These are phyloP conservation scores for Nakazawaea ernobii DNA, from an alignment of 805 yeast species.

Conservation along the genomic window DNA sequence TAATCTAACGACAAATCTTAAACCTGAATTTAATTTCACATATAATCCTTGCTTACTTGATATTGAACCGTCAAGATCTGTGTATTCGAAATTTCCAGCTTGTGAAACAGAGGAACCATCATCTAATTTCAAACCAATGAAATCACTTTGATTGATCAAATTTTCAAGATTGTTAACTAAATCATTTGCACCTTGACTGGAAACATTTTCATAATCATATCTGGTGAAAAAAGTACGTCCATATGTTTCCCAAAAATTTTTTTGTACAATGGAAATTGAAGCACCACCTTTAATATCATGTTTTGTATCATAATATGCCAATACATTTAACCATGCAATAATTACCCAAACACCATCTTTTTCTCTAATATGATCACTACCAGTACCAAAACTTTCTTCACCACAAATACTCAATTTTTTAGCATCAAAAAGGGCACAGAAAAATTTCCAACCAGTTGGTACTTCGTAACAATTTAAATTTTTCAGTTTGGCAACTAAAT, in stretches of 20 bases:
- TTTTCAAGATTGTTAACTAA: constrained; percentile 51
- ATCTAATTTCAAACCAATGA: constrained; percentile 49
- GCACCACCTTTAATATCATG: constrained; percentile 44
- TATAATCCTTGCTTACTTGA: constrained; percentile 84
- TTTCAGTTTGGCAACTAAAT: constrained; percentile 77
- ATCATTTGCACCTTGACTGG: constrained; percentile 65
- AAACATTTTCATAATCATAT: constrained; percentile 86
- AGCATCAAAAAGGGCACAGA: constrained; percentile 92
- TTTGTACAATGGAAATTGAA: constrained; percentile 75
- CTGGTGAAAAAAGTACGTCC: constrained; percentile 98
- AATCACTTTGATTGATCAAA: constrained; percentile 28
- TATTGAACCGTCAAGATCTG: constrained; percentile 91
- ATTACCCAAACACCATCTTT: constrained; percentile 98
- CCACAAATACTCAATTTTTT: constrained; percentile 94
- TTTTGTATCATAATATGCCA: constrained; percentile 68
- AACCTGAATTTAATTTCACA: constrained; percentile 74
- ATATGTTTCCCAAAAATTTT: constrained; percentile 81
- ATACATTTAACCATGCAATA: constrained; percentile 92
- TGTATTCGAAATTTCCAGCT: constrained; percentile 86
- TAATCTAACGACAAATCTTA: constrained; percentile 81
- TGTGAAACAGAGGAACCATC: constrained; percentile 54
- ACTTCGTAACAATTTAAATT: constrained; percentile 82
- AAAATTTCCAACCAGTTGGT: constrained; percentile 99
- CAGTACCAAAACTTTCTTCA: constrained; percentile 97
- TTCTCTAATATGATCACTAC: constrained; percentile 95